A percentile compares a stretch with the other conserved stretches of the same genome.
These are phyloP conservation scores for Fusarium albidum DNA, from an alignment of 2,329 filamentous ascomycete species.

Conservation along the genomic window DNA sequence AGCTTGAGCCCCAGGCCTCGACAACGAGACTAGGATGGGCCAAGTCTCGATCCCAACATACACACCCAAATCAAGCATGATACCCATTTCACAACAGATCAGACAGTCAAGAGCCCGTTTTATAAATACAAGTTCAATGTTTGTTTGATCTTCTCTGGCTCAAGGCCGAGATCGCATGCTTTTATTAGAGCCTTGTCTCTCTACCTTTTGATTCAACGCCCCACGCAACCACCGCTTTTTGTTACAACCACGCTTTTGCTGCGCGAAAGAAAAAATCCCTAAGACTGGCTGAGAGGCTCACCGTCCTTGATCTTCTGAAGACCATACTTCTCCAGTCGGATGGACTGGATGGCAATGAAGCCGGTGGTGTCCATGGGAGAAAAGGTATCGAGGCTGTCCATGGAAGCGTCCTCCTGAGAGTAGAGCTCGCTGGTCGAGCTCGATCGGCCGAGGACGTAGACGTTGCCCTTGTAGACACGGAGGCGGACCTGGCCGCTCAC, in stretches of 20 bases:
- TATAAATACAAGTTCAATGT: constrained; percentile 14
- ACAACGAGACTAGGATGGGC: constrained; percentile 16
- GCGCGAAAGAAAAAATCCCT: background rate
- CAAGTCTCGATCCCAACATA: background rate
- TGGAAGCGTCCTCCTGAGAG: constrained; percentile 55
- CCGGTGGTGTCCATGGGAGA: constrained; percentile 52
- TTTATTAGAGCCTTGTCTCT: constrained; percentile 9
- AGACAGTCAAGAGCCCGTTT: background rate
- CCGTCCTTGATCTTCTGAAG: constrained; percentile 26
- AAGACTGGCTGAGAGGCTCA: constrained; percentile 32
- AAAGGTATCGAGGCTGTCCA: constrained; percentile 57
- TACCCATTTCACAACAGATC: constrained; percentile 12
- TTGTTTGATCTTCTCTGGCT: background rate
- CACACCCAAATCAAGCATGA: constrained; percentile 6
- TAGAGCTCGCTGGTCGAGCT: constrained; percentile 54
- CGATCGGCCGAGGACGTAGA: constrained; percentile 52
- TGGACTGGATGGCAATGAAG: constrained; percentile 73
- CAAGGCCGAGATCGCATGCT: constrained; percentile 4
- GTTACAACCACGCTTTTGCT: constrained; percentile 8
- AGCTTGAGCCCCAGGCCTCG: constrained; percentile 24
- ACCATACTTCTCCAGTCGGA: constrained; percentile 60
- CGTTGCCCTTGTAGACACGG: constrained; percentile 42
- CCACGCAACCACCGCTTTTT: constrained; percentile 22
- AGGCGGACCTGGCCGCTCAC: constrained; percentile 49
- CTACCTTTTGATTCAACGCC: constrained; percentile 19